These are phyloP conservation scores for Saccharum spontaneum DNA, from an alignment of 176 grass and related monocot species.

Conservation along the genomic window DNA sequence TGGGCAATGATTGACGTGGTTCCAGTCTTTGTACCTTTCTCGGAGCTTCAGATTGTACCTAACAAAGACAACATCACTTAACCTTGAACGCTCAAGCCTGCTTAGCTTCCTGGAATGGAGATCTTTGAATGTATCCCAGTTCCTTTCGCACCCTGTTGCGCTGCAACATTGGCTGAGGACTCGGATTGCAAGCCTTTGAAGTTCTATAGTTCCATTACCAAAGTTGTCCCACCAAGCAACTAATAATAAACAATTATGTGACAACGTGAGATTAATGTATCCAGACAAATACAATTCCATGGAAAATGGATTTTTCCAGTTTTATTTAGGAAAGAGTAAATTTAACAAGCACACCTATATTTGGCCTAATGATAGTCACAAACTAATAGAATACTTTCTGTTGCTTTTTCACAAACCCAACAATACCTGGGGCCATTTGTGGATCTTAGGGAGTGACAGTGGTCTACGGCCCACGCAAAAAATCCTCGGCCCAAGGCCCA, in stretches of 20 bases:
- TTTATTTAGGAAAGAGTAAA: not conserved
- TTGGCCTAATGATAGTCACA: not conserved
- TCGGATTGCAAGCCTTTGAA: conserved; percentile 51
- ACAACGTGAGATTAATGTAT: not conserved
- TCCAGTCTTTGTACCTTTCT: conserved; percentile 35
- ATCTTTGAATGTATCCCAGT: conserved; percentile 45
- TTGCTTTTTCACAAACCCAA: not conserved
- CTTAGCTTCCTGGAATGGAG: conserved; percentile 50
- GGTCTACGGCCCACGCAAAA: no score
- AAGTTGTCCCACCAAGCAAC: conserved; percentile 70
- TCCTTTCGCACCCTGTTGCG: conserved; percentile 55
- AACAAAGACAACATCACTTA: conserved; percentile 39
- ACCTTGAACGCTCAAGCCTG: conserved; percentile 47
- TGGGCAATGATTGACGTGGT: not conserved
- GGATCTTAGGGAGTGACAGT: no score
- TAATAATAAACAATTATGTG: conserved; percentile 36
- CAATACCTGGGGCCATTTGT: not conserved
- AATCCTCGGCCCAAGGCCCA: no score
- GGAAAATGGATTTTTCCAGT: not conserved
- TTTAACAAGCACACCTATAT: not conserved
- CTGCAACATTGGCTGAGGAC: conserved; percentile 66
- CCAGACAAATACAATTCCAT: not conserved
- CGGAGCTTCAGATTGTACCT: conserved; percentile 57
- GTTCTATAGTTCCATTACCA: conserved; percentile 52
- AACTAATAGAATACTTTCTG: not conserved